Conservation (phyloP, 2,329 filamentous ascomycete species). For the Mycogone perniciosa region DNA sequence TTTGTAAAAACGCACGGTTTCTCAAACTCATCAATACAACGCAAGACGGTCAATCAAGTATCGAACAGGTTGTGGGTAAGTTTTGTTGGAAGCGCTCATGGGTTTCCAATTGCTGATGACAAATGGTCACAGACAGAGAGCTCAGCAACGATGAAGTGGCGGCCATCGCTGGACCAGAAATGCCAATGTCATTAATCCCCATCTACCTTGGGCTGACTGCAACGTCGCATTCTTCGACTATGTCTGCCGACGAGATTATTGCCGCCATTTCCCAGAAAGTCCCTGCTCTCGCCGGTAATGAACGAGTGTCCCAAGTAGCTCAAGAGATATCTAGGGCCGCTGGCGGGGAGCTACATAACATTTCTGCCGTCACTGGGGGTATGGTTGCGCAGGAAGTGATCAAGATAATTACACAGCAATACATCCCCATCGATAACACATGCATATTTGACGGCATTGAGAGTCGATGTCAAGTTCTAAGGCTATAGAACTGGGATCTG, state of each 20-base stretch:
- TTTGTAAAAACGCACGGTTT: slow-evolving; percentile 92
- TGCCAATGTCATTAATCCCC: slow-evolving; percentile 56
- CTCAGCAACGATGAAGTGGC: slow-evolving; percentile 47
- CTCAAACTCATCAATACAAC: slow-evolving; percentile 73
- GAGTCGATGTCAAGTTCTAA: slow-evolving; percentile 54
- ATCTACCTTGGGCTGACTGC: slow-evolving; percentile 62
- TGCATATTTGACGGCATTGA: slow-evolving; percentile 64
- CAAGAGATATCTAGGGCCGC: slow-evolving; percentile 68
- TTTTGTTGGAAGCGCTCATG: slow-evolving; percentile 4
- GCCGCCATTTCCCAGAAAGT: slow-evolving; percentile 35
- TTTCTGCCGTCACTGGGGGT: slow-evolving; percentile 78
- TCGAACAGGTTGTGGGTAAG: slow-evolving; percentile 52
- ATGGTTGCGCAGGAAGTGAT: slow-evolving; percentile 97
- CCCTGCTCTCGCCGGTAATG: slow-evolving; percentile 42
- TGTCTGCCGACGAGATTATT: slow-evolving; percentile 50
- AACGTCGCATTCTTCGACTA: slow-evolving; percentile 39
- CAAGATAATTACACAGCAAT: slow-evolving; percentile 74
- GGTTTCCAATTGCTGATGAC: background rate
- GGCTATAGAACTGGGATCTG: slow-evolving; percentile 32
- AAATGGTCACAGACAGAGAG: slow-evolving; percentile 40
- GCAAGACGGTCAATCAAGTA: slow-evolving; percentile 36
- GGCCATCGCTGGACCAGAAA: slow-evolving; percentile 38
- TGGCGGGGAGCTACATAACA: slow-evolving; percentile 87
- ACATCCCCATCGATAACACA: slow-evolving; percentile 64
- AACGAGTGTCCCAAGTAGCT: slow-evolving; percentile 47